Evolutionary conservation across 2,329 filamentous ascomycete species (phyloP).

Genomic region (Pseudogymnoascus sp.): DNA sequence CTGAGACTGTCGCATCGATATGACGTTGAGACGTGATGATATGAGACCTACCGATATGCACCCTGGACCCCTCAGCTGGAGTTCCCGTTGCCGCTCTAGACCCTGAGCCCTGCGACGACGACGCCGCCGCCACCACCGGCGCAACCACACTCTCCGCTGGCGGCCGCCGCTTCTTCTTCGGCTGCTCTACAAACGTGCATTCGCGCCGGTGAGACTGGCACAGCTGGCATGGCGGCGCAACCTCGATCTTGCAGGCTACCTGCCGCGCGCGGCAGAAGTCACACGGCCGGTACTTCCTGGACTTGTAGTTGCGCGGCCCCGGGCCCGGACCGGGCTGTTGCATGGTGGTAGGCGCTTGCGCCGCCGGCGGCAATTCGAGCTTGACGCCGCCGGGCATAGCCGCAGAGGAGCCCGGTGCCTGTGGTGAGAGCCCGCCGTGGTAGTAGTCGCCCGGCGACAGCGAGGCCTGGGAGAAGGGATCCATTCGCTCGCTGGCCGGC

Average conservation of each 20-base stretch:
- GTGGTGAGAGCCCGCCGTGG: neutral
- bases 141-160: neutral
- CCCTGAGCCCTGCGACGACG: neutral
- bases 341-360: slow-evolving; percentile 2
- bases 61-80: neutral
- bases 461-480: neutral
- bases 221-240: slow-evolving; percentile 37
- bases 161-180: slow-evolving; percentile 26
- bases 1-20: neutral
- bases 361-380: neutral
- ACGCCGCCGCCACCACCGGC: neutral
- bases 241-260: slow-evolving; percentile 40
- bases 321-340: slow-evolving; percentile 12
- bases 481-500: neutral
- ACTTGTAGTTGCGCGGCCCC: slow-evolving; percentile 30
- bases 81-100: neutral
- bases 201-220: slow-evolving; percentile 38
- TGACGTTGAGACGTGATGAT: neutral
- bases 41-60: slow-evolving; percentile 3
- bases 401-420: neutral
- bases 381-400: neutral
- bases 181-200: slow-evolving; percentile 40
- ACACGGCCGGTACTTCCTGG: slow-evolving; percentile 36
- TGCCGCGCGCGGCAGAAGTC: slow-evolving; percentile 42
- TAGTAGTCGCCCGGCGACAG: slow-evolving; percentile 7